phyloP scores from a whole-genome alignment of 2,329 filamentous ascomycete species.

The Fusarium protoensiforme region DNA sequence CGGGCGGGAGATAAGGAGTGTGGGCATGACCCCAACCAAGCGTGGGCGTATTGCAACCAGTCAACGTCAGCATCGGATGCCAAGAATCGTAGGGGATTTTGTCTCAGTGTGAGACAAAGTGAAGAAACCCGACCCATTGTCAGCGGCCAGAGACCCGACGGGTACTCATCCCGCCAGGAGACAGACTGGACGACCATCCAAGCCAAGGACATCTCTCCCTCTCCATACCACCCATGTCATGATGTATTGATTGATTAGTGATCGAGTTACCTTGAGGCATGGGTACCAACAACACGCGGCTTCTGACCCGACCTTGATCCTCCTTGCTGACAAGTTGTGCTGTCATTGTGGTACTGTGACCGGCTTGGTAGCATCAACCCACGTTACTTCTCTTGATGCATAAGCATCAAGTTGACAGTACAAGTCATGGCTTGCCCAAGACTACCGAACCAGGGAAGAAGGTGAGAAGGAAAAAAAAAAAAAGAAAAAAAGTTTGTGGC shows the following conservation, averaged over 20 bases:
- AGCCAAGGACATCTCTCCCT: not conserved
- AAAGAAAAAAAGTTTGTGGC: constrained; percentile 6
- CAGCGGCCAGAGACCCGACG: not conserved
- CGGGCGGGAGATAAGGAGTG: constrained; percentile 16
- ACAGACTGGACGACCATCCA: not conserved
- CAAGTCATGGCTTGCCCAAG: not conserved
- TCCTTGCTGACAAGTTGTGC: not conserved
- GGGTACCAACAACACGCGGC: not conserved
- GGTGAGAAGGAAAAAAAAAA: not conserved
- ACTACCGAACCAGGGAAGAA: constrained; percentile 17
- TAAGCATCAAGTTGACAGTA: not conserved
- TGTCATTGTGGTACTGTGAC: not conserved
- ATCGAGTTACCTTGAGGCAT: not conserved
- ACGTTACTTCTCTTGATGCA: not conserved
- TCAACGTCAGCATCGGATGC: constrained; percentile 19
- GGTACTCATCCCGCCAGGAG: not conserved
- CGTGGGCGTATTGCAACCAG: constrained; percentile 1
- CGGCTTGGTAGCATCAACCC: not conserved
- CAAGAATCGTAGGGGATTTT: constrained; percentile 23
- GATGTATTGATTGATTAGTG: not conserved
- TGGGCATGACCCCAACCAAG: not conserved
- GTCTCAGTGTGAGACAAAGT: constrained; percentile 6
- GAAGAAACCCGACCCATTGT: not conserved
- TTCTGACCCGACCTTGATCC: not conserved
- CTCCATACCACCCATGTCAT: not conserved